Percentiles rank a stretch among this genome's conserved stretches.
Conservation (phyloP, 352 stramenopile species). For the Phytophthora fragariae region DNA sequence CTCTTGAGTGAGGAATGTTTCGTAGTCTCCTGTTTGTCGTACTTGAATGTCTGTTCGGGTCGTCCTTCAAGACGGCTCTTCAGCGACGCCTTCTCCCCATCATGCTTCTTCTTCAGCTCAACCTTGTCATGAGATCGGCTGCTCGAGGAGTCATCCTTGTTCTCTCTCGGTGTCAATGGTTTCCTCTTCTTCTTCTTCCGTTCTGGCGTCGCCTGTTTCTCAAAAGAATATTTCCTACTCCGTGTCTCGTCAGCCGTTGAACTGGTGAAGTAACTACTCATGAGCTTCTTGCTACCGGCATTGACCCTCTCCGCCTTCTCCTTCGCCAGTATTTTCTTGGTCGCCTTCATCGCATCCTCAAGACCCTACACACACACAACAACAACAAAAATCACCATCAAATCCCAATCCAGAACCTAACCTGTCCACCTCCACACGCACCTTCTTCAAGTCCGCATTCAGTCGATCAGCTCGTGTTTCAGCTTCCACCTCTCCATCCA, state of each 20-base stretch:
- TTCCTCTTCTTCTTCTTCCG: constrained; percentile 22
- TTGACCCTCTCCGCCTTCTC: constrained; percentile 37
- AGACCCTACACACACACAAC: constrained; percentile 25
- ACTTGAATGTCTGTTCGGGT: constrained; percentile 6
- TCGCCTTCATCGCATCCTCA: constrained; percentile 37
- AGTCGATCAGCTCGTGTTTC: constrained; percentile 63
- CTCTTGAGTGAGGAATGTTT: constrained; percentile 31
- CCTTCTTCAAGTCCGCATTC: constrained; percentile 64
- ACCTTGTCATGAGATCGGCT: constrained; percentile 12
- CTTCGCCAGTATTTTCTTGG: constrained; percentile 36
- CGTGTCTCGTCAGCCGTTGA: constrained; percentile 21
- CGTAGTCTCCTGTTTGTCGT: constrained; percentile 9
- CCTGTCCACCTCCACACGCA: neutral
- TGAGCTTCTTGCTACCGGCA: constrained; percentile 36
- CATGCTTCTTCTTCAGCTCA: constrained; percentile 11
- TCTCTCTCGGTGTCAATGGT: constrained; percentile 21
- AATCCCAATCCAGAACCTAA: neutral
- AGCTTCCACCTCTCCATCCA: constrained; percentile 67
- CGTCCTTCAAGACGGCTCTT: constrained; percentile 16
- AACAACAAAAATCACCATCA: neutral
- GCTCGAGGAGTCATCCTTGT: constrained; percentile 11
- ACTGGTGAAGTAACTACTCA: constrained; percentile 39
- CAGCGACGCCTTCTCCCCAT: constrained; percentile 7
- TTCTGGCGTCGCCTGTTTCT: constrained; percentile 11
- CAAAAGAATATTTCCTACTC: constrained; percentile 12